Base-by-base conservation (phyloP, 495 filamentous ascomycete genomes). In the Penicillium fimorum region DNA sequence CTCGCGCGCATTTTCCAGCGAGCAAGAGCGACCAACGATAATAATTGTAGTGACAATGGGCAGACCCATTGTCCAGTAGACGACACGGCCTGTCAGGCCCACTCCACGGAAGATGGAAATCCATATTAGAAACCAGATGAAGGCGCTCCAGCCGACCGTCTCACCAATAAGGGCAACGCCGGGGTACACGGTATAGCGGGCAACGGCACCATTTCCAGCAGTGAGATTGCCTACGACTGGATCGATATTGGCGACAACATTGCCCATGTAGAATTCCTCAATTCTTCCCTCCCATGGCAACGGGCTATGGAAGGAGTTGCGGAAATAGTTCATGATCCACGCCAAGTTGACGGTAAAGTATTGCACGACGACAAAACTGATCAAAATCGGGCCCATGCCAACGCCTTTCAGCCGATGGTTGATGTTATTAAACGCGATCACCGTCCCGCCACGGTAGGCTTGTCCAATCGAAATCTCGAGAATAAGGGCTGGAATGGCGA, bases 401-500 rank as follows among this genome's bases (percentile, higher is more conserved):
- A 70, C 66, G 9, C 73, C 72, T 44, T 72, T 72, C 27, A 75
- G 53, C 3, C 71, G 65, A 29, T 55, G 48, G 44, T 71, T 68
- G 43, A 75, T 58, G 32, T 70, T 74, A 59, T 76, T 71, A 62
- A 66, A 75, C 8, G 73, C 68, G 30, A 73, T 69, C 47, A 71
- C 65, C 3, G 62, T 63, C 17, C 72, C 73, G 18, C 72, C 72
- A 12, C 72, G 70, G 54, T 76, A 75, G 1, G 72, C 73, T 50
- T 74, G 67, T 10, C 73, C 74, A 54, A 74, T 70, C 4, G 69
- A 50, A 42, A 76, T 69, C 44, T 76, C 73, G 55, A 70, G 76
- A 49, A 79, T 68, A 37, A 81, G 69, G 37, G 75, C 75, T 10
- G 75, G 74, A 38, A 79, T 71, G 27, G 77, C 77, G 55, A 78